Base-by-base conservation (phyloP, 768 basidiomycete species). In the Suillus paluster region DNA sequence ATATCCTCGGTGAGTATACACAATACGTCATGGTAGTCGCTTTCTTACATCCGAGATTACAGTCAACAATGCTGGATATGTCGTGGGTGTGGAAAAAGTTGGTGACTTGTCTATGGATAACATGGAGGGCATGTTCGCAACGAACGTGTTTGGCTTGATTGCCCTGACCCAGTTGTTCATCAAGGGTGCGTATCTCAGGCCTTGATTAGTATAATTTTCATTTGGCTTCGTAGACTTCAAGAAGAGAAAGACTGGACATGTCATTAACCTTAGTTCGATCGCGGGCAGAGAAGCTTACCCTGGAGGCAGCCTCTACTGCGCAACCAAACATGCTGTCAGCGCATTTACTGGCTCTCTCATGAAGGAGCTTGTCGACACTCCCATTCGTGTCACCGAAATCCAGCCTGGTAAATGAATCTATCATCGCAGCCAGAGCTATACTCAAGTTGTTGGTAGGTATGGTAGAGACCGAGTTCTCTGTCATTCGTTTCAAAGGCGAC, bases 211-310 rank as follows among this genome's bases (percentile, higher is more conserved):
- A 56, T 41, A 62, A 10, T 8, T 44, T 48, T 30, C 58, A 27
- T 54, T 67, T 61, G 75, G 59, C 12, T 48, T 27, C 21, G 34
- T 57, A 92, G 92, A 90, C 62, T 94, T 95, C 80, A 94, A 90
- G 73, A 82, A 78, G 58, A 88, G 83, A 71, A 86, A 89, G 69
- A 78, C 86, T 5, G 93, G 94, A 0, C 95, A 96, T 78, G 80
- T 99, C 67, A 98, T 99, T 79, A 97, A 97, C 75, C 80, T 99
- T 55, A 96, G 97, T 9, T 97, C 95, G 12, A 85, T 99, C 61
- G 96, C 97, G 14, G 95, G 92, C 54, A 79, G 83, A 10, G 95
- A 95, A 70, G 74, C 97, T 5, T 99, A 99, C 70, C 86, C 88
- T 14, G 96, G 95, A 33, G 97, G 96, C 9, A 84, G 89, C 64